Base-by-base conservation (phyloP, 176 grass and related monocot genomes). In the Olyra latifolia region DNA sequence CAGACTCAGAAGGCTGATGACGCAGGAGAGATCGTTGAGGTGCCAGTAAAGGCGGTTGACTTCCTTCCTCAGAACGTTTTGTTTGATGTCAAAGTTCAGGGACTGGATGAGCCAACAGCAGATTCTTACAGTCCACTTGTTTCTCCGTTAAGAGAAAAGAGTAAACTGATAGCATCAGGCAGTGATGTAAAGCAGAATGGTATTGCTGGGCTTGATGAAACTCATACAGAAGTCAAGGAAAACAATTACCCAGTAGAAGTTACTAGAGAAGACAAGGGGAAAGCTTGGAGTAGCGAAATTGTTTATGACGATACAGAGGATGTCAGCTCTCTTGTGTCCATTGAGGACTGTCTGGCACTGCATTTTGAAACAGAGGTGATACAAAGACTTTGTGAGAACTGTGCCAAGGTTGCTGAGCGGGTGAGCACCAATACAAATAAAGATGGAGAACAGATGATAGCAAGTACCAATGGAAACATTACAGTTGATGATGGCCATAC, bases 31-130 rank as follows among this genome's bases (percentile, higher is more conserved):
- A 81, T 44, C n/a, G 45, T 25, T 42, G 40, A 72, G 61, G 32
- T 32, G 47, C 46, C 82, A 68, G 45, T 56, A 27, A 38, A 73
- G 16, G 15, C 61, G 73, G 74, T 81, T 73, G 65, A 42, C 76
- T 80, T 63, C 9, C 74, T 79, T 82, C 78, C 78, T 60, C 66
- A 80, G 8, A 74, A 82, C 27, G 59, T 39, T 39, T 82, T 56
- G 47, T 69, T 65, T 72, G 63, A 83, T 89, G 67, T 22, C 69
- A 48, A 69, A 3, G 23, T 16, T 46, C 56, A 82, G 45, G 78
- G 19, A 61, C 52, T 67, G 48, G 41, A 60, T 53, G 49, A 17
- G 32, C 35, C 54, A 66, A 19, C 47, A 38, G 35, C 40, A 50
- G 45, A 25, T 77, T 66, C 64, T 40, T 39, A 32, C 10, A 27